phyloP scores from a whole-genome alignment of 2,329 filamentous ascomycete species.

The Calonectria leucothoes region DNA sequence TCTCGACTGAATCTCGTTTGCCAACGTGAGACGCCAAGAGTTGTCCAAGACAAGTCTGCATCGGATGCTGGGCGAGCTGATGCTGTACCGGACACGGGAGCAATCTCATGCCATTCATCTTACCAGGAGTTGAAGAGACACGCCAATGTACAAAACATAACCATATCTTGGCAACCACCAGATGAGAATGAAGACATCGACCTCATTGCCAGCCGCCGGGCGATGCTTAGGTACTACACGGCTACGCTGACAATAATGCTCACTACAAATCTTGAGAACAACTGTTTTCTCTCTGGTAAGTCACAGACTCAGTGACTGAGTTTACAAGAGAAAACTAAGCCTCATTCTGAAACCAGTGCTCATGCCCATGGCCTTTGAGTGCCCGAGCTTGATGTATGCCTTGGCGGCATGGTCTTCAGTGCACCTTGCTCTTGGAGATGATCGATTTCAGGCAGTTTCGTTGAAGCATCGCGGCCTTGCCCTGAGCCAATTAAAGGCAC shows the following conservation, averaged over 20 bases:
- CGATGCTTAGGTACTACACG: conserved; percentile 33
- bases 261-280: conserved; percentile 30
- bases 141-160: neutral
- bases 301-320: neutral
- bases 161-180: neutral
- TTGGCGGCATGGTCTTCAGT: conserved; percentile 35
- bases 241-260: conserved; percentile 24
- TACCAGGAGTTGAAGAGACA: neutral
- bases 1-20: conserved; percentile 32
- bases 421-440: conserved; percentile 32
- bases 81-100: neutral
- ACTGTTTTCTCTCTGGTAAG: conserved; percentile 33
- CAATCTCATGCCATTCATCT: neutral
- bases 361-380: conserved; percentile 38
- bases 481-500: conserved; percentile 18
- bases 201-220: conserved; percentile 23
- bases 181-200: neutral
- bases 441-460: conserved; percentile 20
- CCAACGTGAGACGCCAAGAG: conserved; percentile 23
- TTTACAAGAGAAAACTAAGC: neutral
- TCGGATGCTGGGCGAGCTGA: neutral
- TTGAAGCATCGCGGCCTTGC: conserved; percentile 31
- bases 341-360: conserved; percentile 20
- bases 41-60: neutral
- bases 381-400: conserved; percentile 28